These are phyloP conservation scores for Bonia amplexicaulis DNA, from an alignment of 176 grass and related monocot genomes.

Conservation along the genomic window DNA sequence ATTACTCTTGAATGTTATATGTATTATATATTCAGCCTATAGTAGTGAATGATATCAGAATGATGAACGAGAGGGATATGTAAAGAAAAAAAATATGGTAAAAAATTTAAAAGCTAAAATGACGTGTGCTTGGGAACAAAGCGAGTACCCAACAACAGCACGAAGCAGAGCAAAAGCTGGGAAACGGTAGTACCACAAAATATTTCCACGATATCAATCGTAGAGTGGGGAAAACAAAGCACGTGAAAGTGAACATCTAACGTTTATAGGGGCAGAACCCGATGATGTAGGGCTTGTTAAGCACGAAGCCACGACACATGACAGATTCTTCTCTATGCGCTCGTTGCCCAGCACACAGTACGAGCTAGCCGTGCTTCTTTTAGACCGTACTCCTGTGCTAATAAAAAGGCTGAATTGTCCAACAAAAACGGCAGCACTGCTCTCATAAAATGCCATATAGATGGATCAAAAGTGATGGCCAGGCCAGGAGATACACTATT, in stretches of 20 bases:
- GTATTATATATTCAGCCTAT: too few species aligned
- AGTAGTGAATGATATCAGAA: too few species aligned
- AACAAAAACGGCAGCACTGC: constrained; percentile 22
- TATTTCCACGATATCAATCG: constrained; percentile 5
- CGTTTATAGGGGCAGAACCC: constrained; percentile 21
- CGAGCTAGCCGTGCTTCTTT: constrained; percentile 34
- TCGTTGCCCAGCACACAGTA: constrained; percentile 32
- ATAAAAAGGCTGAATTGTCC: constrained; percentile 14
- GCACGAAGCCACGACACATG: constrained; percentile 28
- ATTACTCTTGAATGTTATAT: too few species aligned
- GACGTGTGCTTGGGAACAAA: too few species aligned
- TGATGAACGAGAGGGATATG: too few species aligned
- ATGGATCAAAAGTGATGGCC: not conserved
- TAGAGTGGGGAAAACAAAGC: constrained; percentile 38
- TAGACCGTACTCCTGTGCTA: constrained; percentile 41
- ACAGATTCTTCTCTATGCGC: constrained; percentile 42
- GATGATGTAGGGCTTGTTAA: constrained; percentile 30
- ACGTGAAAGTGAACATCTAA: constrained; percentile 38
- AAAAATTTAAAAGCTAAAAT: too few species aligned
- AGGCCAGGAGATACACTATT: not conserved
- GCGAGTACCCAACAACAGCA: not conserved
- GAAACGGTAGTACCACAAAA: not conserved
- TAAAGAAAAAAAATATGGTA: too few species aligned
- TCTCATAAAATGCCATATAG: constrained; percentile 32
- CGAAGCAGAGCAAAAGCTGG: constrained; percentile 29